A percentile compares a stretch with the other conserved stretches of the same genome.
phyloP scores from a whole-genome alignment of 345 rosid species.

The Gossypium turneri region DNA sequence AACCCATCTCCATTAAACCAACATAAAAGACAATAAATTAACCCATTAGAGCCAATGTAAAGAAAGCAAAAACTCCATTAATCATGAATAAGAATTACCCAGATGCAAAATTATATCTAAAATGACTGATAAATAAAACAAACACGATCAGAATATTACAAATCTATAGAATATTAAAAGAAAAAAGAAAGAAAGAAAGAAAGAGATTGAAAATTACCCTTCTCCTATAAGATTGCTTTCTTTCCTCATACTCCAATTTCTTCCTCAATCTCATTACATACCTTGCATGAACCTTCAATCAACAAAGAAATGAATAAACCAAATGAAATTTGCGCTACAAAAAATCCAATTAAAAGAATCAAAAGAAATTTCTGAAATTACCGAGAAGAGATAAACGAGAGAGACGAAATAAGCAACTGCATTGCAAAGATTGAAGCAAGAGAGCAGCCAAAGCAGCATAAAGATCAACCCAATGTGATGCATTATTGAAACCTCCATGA shows the following conservation, averaged over 20 bases:
- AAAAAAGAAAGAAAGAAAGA: not conserved
- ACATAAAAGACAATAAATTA: not conserved
- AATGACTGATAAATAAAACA: not conserved
- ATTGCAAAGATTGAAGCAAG: constrained; percentile 49
- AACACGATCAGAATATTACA: not conserved
- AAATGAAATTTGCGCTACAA: not conserved
- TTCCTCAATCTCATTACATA: constrained; percentile 55
- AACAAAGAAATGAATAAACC: not conserved
- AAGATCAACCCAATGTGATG: constrained; percentile 73
- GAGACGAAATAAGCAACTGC: constrained; percentile 52
- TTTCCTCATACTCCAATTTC: constrained; percentile 60
- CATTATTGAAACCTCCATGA: constrained; percentile 50
- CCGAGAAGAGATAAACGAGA: constrained; percentile 66
- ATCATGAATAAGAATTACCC: not conserved
- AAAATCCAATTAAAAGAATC: not conserved
- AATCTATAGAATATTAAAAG: not conserved
- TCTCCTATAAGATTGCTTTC: constrained; percentile 61
- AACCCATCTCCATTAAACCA: not conserved
- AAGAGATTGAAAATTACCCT: constrained; percentile 38
- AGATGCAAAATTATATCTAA: not conserved
- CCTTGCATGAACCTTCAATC: constrained; percentile 63
- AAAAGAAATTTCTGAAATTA: constrained; percentile 21
- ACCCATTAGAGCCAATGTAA: not conserved
- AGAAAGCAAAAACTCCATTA: not conserved
- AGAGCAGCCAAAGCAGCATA: constrained; percentile 57